phyloP scores from a whole-genome alignment of 768 basidiomycete genomes.

The Solioccasus polychromus region DNA sequence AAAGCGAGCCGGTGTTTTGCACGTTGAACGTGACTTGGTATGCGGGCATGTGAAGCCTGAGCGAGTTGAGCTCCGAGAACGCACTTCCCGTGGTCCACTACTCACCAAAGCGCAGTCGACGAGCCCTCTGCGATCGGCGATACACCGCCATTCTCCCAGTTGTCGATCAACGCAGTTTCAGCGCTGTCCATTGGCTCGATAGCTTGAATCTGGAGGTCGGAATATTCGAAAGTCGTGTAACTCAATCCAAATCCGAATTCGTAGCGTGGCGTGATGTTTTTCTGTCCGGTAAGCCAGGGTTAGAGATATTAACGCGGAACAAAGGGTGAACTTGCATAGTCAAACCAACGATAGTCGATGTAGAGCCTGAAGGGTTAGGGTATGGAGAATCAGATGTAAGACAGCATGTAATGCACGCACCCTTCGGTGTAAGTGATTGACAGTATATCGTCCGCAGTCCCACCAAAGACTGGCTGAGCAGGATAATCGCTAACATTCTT shows the following conservation, averaged over 20 bases:
- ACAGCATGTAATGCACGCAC: conserved; percentile 19
- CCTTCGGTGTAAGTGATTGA: conserved; percentile 64
- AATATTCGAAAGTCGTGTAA: conserved; percentile 81
- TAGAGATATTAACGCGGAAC: too few relatives aligned
- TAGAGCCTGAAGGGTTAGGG: conserved; percentile 38
- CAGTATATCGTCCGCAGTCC: conserved; percentile 28
- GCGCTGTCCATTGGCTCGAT: conserved; percentile 34
- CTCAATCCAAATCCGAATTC: conserved; percentile 90
- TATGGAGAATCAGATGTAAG: too few relatives aligned
- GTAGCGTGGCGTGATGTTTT: conserved; percentile 73
- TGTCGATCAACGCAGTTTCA: conserved; percentile 33
- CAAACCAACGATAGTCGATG: conserved; percentile 75
- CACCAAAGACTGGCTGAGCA: conserved; percentile 36
- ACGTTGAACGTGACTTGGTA: conserved; percentile 63
- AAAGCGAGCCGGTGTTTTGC: conserved; percentile 57
- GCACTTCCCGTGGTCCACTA: too few relatives aligned
- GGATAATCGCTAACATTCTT: conserved; percentile 52
- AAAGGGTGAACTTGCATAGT: conserved; percentile 44
- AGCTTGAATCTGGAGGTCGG: conserved; percentile 47
- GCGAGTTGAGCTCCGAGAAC: too few relatives aligned
- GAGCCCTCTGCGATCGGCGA: conserved; percentile 56
- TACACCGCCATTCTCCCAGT: conserved; percentile 60
- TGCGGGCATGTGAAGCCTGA: conserved; percentile 64
- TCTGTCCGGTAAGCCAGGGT: too few relatives aligned
- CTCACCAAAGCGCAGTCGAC: conserved; percentile 59